Evolutionary conservation across 2,329 filamentous ascomycete genomes (phyloP), one percentile per base, ranked within the genome.

Genomic region (Xylaria sp.): DNA sequence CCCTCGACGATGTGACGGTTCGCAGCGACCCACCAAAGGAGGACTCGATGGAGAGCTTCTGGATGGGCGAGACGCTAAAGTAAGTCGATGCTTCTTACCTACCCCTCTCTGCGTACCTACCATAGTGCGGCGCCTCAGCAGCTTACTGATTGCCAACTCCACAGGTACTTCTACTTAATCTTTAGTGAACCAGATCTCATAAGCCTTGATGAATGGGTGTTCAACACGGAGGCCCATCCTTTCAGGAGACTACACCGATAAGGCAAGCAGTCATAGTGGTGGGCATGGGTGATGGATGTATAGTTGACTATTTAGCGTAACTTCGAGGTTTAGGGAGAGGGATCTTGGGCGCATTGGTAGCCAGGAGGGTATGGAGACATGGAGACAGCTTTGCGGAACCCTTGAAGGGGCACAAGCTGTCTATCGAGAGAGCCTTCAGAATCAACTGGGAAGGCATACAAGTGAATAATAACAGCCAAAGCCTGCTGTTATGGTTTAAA

Each of bases 1-100:
- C 66, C 2, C 29, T 69, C 7, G 42, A 18, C 9, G 64, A 69
- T 39, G 62, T 67, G 5, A 68, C 56, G 21, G 56, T 63, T 17
- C 26, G 48, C 13, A 45, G 42, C 2, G 44, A 56, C 16, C 52
- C 60, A 2, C 46, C 38, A n/a, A 54, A 59, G 54, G 47, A 26
- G 8, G 63, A 68, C 43, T 66, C 64, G 7, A 69, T 69, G 65
- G 66, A 66, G 54, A 56, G 57, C 22, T 60, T 59, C 45, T 65
- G 63, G 63, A 55, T 64, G 54, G 61, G 57, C n/a, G 62, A 66
- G 56, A 66, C 63, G 5, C 47, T 66, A 8, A 66, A 66, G 61
- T 63, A 55, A 57, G 61, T 59, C 22, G 7, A 17, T 16, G n/a
- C n/a, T 17, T 24, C 26, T 13, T 11, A 17, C 18, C 11, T 44